Percentiles rank a stretch among this genome's conserved stretches.
These are phyloP conservation scores for Pyricularia grisea DNA, from an alignment of 2,329 filamentous ascomycete species.

Conservation along the genomic window DNA sequence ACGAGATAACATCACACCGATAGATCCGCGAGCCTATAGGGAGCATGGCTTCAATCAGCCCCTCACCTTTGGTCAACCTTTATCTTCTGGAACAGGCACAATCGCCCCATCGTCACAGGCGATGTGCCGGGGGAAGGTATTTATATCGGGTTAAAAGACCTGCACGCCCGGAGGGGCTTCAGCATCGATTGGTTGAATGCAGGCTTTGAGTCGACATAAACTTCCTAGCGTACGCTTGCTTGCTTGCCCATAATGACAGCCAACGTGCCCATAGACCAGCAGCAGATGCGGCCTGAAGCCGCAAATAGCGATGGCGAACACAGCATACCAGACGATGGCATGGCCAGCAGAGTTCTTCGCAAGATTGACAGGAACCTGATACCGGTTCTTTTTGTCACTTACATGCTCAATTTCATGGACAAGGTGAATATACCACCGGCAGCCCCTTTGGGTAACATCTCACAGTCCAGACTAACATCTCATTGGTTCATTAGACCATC, in stretches of 20 bases:
- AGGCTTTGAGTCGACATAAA: not conserved
- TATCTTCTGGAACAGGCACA: not conserved
- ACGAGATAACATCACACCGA: not conserved
- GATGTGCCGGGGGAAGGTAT: not conserved
- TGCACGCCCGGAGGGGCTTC: not conserved
- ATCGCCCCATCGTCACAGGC: not conserved
- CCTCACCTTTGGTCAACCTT: not conserved
- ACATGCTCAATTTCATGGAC: slow-evolving; percentile 53
- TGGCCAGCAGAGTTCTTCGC: slow-evolving; percentile 28
- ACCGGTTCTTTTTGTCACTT: slow-evolving; percentile 46
- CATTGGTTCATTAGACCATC: slow-evolving; percentile 23
- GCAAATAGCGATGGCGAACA: not conserved
- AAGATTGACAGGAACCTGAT: slow-evolving; percentile 49
- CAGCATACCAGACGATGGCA: slow-evolving; percentile 8
- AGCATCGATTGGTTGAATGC: not conserved
- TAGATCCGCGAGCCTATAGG: not conserved
- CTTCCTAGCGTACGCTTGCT: not conserved
- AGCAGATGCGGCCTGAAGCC: not conserved
- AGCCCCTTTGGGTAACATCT: not conserved
- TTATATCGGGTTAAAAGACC: not conserved
- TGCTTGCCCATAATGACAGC: not conserved
- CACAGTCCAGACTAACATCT: not conserved
- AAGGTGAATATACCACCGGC: slow-evolving; percentile 21
- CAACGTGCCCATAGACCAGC: not conserved
- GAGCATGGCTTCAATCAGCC: not conserved